Conservation (phyloP, 352 stramenopile genomes). For the Globisporangium apiculatum region DNA sequence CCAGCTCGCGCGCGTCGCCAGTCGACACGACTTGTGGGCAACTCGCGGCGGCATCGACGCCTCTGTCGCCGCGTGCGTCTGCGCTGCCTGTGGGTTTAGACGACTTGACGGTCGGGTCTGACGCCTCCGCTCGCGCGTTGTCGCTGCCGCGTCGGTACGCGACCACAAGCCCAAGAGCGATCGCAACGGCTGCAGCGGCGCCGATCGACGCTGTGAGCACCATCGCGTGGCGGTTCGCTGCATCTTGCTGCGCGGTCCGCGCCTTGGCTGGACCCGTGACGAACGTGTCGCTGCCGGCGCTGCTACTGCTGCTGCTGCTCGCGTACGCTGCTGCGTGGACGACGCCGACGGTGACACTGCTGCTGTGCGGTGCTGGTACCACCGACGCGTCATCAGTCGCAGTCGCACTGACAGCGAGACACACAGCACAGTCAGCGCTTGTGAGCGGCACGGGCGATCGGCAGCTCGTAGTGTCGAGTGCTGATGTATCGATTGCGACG, state of each 20-base stretch:
- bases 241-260: conserved; percentile 1
- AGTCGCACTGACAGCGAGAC: background rate
- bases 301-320: background rate
- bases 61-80: no score
- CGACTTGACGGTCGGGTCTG: no score
- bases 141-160: conserved; percentile 1
- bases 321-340: background rate
- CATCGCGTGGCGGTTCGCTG: conserved; percentile 9
- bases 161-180: conserved; percentile 2
- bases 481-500: conserved; percentile 1
- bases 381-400: background rate
- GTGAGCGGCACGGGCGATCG: background rate
- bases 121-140: background rate
- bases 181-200: background rate
- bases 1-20: no score
- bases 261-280: background rate
- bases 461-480: conserved; percentile 4
- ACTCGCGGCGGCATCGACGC: no score
- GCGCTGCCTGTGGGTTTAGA: no score
- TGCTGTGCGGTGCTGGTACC: no score
- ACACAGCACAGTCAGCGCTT: background rate
- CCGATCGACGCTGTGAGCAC: conserved; percentile 1
- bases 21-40: no score
- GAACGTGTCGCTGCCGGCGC: background rate
- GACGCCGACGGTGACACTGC: background rate